phyloP scores from a whole-genome alignment of 1,284 basidiomycete genomes.

The Melampsora larici-populina region DNA sequence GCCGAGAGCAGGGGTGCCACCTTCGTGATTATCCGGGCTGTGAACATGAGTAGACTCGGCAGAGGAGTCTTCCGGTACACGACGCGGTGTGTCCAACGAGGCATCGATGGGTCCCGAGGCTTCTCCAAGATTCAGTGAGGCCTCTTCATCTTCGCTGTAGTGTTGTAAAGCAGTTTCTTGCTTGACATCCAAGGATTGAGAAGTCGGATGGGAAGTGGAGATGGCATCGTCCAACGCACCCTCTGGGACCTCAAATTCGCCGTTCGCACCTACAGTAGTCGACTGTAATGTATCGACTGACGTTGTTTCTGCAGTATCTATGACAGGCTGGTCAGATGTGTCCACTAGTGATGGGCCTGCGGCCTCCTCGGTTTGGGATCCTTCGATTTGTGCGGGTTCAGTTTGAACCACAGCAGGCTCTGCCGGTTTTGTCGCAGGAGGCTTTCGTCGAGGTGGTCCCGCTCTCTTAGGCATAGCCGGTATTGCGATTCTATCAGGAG shows the following conservation, averaged over 20 bases:
- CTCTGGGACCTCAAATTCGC: neutral
- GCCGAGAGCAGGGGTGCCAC: neutral
- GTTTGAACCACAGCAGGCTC: neutral
- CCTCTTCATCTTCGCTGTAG: too few species aligned
- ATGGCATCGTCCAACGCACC: neutral
- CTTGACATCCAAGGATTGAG: neutral
- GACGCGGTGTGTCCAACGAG: too few species aligned
- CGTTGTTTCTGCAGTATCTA: neutral
- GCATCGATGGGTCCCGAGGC: too few species aligned
- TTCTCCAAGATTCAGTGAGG: too few species aligned
- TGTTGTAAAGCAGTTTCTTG: neutral
- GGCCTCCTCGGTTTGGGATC: neutral
- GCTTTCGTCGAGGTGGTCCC: conserved; percentile 35
- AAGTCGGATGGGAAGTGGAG: neutral
- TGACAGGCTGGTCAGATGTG: neutral
- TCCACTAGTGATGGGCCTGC: neutral
- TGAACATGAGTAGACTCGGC: neutral
- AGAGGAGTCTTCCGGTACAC: neutral
- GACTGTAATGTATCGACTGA: neutral
- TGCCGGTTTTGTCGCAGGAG: conserved; percentile 18
- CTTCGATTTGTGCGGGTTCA: neutral
- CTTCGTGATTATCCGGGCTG: neutral
- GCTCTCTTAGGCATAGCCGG: conserved; percentile 35
- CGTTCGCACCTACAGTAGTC: neutral
- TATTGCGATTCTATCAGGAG: conserved; percentile 36